A percentile compares a stretch with the other conserved stretches of the same genome.
Evolutionary conservation across 345 rosid genomes (phyloP).

Genomic region (Eucalyptus regnans): DNA sequence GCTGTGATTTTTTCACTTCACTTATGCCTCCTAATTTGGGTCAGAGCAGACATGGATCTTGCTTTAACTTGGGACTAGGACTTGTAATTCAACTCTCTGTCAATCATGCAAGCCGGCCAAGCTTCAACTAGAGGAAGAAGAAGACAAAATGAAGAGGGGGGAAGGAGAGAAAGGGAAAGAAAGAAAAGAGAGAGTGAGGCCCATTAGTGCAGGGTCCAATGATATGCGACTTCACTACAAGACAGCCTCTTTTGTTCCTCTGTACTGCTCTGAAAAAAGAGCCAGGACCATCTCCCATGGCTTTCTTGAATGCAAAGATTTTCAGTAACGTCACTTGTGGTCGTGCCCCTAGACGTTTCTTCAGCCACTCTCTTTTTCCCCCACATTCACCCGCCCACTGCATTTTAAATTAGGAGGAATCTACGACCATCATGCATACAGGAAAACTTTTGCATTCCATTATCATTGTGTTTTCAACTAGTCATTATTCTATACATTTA

Average conservation of each 20-base stretch:
- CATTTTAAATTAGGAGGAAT: background rate
- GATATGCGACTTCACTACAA: background rate
- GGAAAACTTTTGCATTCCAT: background rate
- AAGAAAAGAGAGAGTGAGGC: background rate
- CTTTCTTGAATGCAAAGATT: background rate
- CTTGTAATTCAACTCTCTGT: background rate
- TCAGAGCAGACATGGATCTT: background rate
- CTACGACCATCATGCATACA: background rate
- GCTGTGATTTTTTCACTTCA: background rate
- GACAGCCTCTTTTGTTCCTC: background rate
- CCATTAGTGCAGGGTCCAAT: background rate
- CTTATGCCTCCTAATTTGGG: background rate
- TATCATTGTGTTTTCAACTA: background rate
- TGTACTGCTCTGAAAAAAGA: background rate
- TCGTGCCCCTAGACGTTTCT: background rate
- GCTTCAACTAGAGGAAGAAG: background rate
- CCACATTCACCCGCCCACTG: background rate
- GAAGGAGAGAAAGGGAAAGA: background rate
- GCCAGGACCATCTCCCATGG: background rate
- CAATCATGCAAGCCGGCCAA: background rate
- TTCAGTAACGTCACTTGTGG: background rate
- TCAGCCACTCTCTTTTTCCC: background rate
- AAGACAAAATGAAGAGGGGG: background rate
- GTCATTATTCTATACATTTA: background rate
- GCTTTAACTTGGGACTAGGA: background rate